Percentiles rank a stretch among this genome's conserved stretches.
phyloP scores from a whole-genome alignment of 768 basidiomycete genomes.

The Boletus barrowsii region DNA sequence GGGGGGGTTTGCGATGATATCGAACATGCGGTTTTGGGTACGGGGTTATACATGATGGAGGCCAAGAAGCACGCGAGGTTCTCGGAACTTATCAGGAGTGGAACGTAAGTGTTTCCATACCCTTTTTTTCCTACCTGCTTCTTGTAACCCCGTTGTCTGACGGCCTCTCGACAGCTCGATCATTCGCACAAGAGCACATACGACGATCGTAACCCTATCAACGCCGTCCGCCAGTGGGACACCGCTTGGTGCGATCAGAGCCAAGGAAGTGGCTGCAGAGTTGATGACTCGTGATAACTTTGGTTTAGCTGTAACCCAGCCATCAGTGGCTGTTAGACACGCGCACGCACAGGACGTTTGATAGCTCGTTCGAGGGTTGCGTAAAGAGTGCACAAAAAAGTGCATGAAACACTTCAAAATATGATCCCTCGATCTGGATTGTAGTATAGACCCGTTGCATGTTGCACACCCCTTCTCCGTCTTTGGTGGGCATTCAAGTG shows the following conservation, averaged over 20 bases:
- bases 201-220: constrained; percentile 24
- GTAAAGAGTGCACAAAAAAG: background rate
- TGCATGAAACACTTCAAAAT: background rate
- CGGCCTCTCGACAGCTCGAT: constrained; percentile 24
- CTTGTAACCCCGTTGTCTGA: background rate
- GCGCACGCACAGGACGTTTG: background rate
- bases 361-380: background rate
- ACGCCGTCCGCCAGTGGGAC: constrained; percentile 15
- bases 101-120: constrained; percentile 40
- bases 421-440: no score
- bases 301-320: background rate
- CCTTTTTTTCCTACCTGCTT: constrained; percentile 3
- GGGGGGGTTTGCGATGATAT: constrained; percentile 8
- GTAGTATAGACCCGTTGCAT: no score
- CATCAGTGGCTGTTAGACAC: background rate
- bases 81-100: constrained; percentile 50
- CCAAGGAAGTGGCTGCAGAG: constrained; percentile 60
- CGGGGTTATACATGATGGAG: constrained; percentile 56
- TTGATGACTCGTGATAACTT: constrained; percentile 6
- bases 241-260: constrained; percentile 57
- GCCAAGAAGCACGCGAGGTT: constrained; percentile 51
- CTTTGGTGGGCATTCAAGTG: no score
- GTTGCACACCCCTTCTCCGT: no score
- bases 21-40: constrained; percentile 40
- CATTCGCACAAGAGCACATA: constrained; percentile 37